phyloP scores from a whole-genome alignment of 495 filamentous ascomycete species.

The Rostrohypoxylon terebratum region DNA sequence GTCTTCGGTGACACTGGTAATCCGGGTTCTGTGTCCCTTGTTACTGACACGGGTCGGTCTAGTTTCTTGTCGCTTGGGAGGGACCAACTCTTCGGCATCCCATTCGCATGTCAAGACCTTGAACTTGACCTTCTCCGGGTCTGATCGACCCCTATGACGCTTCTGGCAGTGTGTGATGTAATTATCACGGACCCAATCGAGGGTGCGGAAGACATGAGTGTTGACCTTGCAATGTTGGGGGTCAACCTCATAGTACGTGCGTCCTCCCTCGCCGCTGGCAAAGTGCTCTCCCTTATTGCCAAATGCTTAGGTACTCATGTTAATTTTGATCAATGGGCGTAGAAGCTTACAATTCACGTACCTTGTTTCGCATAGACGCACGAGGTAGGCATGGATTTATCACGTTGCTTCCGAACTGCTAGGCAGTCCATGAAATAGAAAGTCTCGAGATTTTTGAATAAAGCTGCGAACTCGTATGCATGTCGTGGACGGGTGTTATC shows the following conservation, averaged over 20 bases:
- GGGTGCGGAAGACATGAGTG: conserved; percentile 41
- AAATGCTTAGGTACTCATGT: conserved; percentile 19
- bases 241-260: conserved; percentile 50
- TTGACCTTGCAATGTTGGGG: conserved; percentile 42
- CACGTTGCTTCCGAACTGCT: conserved; percentile 41
- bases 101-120: conserved; percentile 49
- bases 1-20: conserved; percentile 3
- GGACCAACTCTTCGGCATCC: conserved; percentile 37
- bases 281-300: conserved; percentile 31
- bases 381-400: conserved; percentile 19
- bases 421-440: conserved; percentile 53
- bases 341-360: conserved; percentile 20
- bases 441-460: conserved; percentile 50
- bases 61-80: conserved; percentile 27
- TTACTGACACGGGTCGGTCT: conserved; percentile 2
- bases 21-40: conserved; percentile 26
- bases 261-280: conserved; percentile 38
- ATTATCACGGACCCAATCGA: conserved; percentile 46
- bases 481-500: conserved; percentile 40
- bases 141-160: conserved; percentile 28
- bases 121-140: conserved; percentile 47
- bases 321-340: conserved; percentile 1
- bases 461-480: conserved; percentile 48
- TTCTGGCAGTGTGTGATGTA: conserved; percentile 46
- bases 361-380: conserved; percentile 28